Percentiles rank a stretch among this genome's conserved stretches.
phyloP scores from a whole-genome alignment of 805 yeast genomes.

The Myxozyma nipponensis region DNA sequence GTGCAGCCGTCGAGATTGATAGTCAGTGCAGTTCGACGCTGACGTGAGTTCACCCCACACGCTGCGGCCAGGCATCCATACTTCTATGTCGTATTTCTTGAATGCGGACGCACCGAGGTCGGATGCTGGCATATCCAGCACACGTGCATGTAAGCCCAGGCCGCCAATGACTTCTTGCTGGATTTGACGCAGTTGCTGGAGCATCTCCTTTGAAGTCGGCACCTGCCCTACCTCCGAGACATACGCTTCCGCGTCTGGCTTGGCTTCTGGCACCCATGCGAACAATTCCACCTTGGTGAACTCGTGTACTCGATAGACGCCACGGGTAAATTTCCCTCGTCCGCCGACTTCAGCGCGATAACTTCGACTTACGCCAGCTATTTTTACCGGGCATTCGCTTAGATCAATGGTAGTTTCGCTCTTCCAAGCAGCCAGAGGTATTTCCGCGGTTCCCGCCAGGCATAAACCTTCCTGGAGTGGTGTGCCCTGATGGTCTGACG shows the following conservation, averaged over 20 bases:
- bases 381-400: constrained; percentile 50
- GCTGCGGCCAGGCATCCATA: constrained; percentile 97
- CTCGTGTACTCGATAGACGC: constrained; percentile 92
- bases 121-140: constrained; percentile 81
- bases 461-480: constrained; percentile 41
- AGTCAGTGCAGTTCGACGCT: constrained; percentile 88
- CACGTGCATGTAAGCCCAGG: constrained; percentile 75
- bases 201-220: constrained; percentile 44
- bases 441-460: constrained; percentile 92
- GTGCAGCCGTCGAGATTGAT: constrained; percentile 78
- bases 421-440: constrained; percentile 80
- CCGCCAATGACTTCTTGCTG: constrained; percentile 62
- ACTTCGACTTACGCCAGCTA: constrained; percentile 79
- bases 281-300: constrained; percentile 93
- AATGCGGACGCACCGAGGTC: constrained; percentile 93
- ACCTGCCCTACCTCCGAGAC: background rate
- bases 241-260: constrained; percentile 34
- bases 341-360: constrained; percentile 98
- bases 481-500: constrained; percentile 32
- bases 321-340: constrained; percentile 86
- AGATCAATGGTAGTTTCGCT: constrained; percentile 48
- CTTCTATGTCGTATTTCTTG: constrained; percentile 90
- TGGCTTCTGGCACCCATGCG: constrained; percentile 46
- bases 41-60: constrained; percentile 91
- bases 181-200: constrained; percentile 57